A percentile compares a stretch with the other conserved stretches of the same genome.
phyloP scores from a whole-genome alignment of 2,329 filamentous ascomycete species.

The Ilyonectria robusta region DNA sequence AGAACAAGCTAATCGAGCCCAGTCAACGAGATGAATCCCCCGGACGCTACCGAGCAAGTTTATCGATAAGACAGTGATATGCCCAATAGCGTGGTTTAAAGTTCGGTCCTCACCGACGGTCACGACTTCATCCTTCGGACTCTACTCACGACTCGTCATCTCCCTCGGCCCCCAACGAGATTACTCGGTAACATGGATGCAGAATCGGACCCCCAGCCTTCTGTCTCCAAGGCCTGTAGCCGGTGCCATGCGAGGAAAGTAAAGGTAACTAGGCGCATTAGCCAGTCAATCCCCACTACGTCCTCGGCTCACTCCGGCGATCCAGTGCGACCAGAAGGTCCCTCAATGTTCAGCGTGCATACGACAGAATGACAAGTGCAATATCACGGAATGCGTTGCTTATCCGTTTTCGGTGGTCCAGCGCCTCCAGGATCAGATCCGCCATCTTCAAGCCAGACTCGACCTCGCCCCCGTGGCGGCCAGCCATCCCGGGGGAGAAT shows the following conservation, averaged over 20 bases:
- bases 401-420: conserved; percentile 27
- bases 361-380: conserved; percentile 30
- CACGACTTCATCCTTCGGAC: background rate
- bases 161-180: background rate
- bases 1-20: background rate
- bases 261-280: background rate
- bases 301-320: conserved; percentile 12
- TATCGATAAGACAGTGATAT: background rate
- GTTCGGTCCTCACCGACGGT: background rate
- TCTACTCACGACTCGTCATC: background rate
- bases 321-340: conserved; percentile 31
- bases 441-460: conserved; percentile 4
- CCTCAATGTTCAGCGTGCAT: conserved; percentile 32
- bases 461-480: background rate
- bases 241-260: conserved; percentile 23
- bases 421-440: conserved; percentile 13
- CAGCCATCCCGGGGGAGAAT: background rate
- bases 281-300: background rate
- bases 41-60: background rate
- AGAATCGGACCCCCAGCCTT: conserved; percentile 8
- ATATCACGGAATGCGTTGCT: conserved; percentile 32
- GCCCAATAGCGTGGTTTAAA: background rate
- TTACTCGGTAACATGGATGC: background rate
- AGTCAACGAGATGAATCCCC: background rate
- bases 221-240: conserved; percentile 21